These are phyloP conservation scores for Podospora pseudopauciseta DNA, from an alignment of 495 filamentous ascomycete species.

Conservation along the genomic window DNA sequence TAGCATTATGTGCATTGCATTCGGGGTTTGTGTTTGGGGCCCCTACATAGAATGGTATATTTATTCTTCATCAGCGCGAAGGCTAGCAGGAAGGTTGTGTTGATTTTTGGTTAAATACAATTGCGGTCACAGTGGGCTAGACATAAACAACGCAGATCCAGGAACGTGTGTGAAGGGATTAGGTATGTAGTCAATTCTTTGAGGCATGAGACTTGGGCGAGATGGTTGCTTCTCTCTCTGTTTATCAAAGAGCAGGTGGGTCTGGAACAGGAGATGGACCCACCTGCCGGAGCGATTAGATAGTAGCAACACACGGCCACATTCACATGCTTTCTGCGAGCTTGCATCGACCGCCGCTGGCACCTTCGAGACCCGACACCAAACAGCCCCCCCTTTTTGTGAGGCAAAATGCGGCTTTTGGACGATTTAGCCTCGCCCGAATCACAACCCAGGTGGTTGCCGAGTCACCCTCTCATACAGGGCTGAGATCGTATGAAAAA, in stretches of 20 bases:
- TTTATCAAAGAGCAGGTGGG: background rate
- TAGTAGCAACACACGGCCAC: background rate
- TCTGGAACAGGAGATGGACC: background rate
- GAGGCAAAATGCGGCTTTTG: background rate
- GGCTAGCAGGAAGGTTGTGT: background rate
- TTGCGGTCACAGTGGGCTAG: background rate
- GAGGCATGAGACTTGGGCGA: background rate
- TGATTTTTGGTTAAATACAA: background rate
- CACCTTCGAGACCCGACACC: background rate
- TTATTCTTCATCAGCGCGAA: background rate
- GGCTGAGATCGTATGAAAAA: background rate
- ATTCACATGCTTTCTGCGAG: background rate
- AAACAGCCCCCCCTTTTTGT: background rate
- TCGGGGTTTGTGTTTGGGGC: background rate
- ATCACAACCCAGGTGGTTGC: background rate
- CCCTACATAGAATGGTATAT: background rate
- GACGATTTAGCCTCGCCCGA: background rate
- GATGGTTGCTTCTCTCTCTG: background rate
- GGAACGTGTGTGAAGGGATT: background rate
- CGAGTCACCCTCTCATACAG: background rate
- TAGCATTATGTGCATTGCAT: too few relatives aligned
- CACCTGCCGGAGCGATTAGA: background rate
- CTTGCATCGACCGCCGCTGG: background rate
- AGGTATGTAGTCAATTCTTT: background rate
- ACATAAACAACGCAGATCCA: background rate